Conservation (phyloP, 352 stramenopile species). For the Phytophthora pistaciae region DNA sequence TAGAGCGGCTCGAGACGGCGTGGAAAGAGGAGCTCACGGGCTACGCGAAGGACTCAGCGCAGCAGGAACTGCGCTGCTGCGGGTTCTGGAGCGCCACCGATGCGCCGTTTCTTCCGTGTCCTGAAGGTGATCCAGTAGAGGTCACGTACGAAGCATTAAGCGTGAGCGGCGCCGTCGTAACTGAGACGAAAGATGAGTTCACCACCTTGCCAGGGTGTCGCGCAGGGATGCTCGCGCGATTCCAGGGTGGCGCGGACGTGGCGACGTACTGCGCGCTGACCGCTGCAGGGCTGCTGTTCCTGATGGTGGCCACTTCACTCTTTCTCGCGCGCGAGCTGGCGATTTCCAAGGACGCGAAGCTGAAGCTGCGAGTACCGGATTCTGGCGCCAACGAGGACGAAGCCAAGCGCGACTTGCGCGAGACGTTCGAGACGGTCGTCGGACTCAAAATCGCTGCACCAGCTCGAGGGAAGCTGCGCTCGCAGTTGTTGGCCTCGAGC, state of each 20-base stretch:
- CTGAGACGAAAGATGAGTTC: constrained; percentile 53
- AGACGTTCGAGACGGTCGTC: constrained; percentile 78
- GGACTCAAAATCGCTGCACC: constrained; percentile 79
- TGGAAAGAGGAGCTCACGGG: constrained; percentile 54
- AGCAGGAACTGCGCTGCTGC: constrained; percentile 79
- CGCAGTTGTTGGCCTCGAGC: constrained; percentile 62
- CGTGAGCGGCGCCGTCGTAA: constrained; percentile 63
- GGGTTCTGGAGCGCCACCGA: constrained; percentile 62
- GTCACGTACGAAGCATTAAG: constrained; percentile 70
- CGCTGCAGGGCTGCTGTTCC: constrained; percentile 47
- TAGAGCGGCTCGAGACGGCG: constrained; percentile 47
- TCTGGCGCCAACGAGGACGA: constrained; percentile 10
- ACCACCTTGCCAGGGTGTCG: constrained; percentile 65
- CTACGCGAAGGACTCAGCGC: constrained; percentile 57
- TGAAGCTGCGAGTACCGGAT: constrained; percentile 66
- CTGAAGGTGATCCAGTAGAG: constrained; percentile 46
- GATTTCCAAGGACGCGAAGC: constrained; percentile 73
- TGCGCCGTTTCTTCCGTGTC: constrained; percentile 61
- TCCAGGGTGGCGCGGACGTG: constrained; percentile 51
- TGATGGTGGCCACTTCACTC: constrained; percentile 46
- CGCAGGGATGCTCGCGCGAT: constrained; percentile 56
- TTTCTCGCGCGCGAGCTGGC: constrained; percentile 70
- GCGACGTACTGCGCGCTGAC: constrained; percentile 51
- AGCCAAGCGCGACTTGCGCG: constrained; percentile 41
- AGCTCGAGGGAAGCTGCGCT: constrained; percentile 70